phyloP scores from a whole-genome alignment of 345 rosid genomes.

The Salix exigua region DNA sequence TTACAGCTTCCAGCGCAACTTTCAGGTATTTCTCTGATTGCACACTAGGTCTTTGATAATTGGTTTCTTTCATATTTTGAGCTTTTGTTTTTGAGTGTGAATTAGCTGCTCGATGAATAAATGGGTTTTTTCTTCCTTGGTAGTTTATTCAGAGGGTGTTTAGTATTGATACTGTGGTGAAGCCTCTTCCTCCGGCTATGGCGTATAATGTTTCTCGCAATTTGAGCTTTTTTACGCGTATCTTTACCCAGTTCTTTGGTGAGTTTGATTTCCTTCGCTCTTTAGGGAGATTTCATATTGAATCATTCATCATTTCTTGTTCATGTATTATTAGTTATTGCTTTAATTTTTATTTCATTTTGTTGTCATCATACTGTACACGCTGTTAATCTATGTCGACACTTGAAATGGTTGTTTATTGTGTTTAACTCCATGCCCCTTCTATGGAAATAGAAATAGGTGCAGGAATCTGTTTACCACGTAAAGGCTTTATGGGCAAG shows the following conservation, averaged over 20 bases:
- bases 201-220: constrained; percentile 85
- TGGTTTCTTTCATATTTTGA: background rate
- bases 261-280: constrained; percentile 15
- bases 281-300: background rate
- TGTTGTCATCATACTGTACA: background rate
- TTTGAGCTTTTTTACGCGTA: constrained; percentile 91
- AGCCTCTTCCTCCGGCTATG: constrained; percentile 94
- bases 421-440: background rate
- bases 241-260: constrained; percentile 98
- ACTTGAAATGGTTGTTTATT: background rate
- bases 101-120: background rate
- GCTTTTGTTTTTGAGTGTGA: background rate
- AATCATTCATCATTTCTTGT: background rate
- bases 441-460: background rate
- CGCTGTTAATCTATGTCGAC: background rate
- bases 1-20: constrained; percentile 93
- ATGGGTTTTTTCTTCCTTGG: background rate
- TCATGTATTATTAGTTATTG: background rate
- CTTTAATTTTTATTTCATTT: background rate
- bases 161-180: constrained; percentile 85
- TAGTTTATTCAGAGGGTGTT: constrained; percentile 92
- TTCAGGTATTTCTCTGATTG: constrained; percentile 38
- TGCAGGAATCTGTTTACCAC: background rate
- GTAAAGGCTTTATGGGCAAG: background rate
- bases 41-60: too few species aligned